Percentiles rank a stretch among this genome's conserved stretches.
Evolutionary conservation across 2,329 filamentous ascomycete genomes (phyloP).

Genomic region (Botrytis fragariae): DNA sequence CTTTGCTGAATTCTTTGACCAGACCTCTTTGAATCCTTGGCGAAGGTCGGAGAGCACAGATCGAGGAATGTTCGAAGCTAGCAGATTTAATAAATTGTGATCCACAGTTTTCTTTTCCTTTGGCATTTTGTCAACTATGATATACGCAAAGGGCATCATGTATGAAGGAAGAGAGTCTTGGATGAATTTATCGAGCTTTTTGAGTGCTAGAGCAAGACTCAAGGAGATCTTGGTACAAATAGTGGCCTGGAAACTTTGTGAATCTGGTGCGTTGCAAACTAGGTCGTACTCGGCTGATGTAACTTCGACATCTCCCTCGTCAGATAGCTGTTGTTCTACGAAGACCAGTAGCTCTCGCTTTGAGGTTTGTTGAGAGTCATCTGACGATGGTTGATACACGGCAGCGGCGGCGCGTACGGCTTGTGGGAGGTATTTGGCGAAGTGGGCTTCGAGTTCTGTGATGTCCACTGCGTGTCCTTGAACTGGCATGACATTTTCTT

Average conservation of each 20-base stretch:
- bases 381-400: slow-evolving; percentile 23
- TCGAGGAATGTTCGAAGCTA: not conserved
- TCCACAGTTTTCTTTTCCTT: slow-evolving; percentile 34
- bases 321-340: not conserved
- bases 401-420: slow-evolving; percentile 35
- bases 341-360: slow-evolving; percentile 14
- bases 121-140: slow-evolving; percentile 43
- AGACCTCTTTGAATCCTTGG: slow-evolving; percentile 36
- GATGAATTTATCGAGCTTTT: slow-evolving; percentile 44
- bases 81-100: slow-evolving; percentile 32
- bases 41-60: slow-evolving; percentile 28
- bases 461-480: slow-evolving; percentile 44
- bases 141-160: slow-evolving; percentile 47
- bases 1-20: slow-evolving; percentile 37
- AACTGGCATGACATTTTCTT: slow-evolving; percentile 45
- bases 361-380: not conserved
- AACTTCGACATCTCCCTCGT: not conserved
- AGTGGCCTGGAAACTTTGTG: slow-evolving; percentile 26
- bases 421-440: slow-evolving; percentile 40
- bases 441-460: slow-evolving; percentile 42
- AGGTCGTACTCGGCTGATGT: not conserved
- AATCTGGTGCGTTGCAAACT: not conserved
- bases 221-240: slow-evolving; percentile 31
- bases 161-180: slow-evolving; percentile 46
- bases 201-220: slow-evolving; percentile 40